A percentile compares a stretch with the other conserved stretches of the same genome.
Conservation (phyloP, 305 asterid genomes). For the Plantago lanceolata region DNA sequence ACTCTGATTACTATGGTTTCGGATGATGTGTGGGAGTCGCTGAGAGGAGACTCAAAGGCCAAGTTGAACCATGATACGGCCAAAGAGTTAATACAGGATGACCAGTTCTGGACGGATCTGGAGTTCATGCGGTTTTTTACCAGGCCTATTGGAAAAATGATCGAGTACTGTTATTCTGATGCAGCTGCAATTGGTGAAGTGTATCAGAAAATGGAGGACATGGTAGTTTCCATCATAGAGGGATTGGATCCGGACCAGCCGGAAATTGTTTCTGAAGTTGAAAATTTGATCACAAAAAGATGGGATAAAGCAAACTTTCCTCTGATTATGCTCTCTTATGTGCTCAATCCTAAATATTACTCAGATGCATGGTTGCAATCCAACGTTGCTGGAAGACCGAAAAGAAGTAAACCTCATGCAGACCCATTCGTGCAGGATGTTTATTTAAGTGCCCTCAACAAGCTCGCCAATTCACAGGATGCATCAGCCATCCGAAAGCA, state of each 20-base stretch:
- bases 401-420: slow-evolving; percentile 16
- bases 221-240: not conserved
- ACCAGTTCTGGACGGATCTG: slow-evolving; percentile 4
- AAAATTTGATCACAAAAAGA: slow-evolving; percentile 5
- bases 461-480: not conserved
- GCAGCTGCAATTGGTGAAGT: slow-evolving; percentile 3
- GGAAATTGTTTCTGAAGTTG: not conserved
- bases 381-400: not conserved
- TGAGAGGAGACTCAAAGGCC: slow-evolving; percentile 4
- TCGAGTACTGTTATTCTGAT: slow-evolving; percentile 3
- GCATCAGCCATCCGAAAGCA: slow-evolving; percentile 5
- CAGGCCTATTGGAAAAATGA: not conserved
- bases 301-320: slow-evolving; percentile 9
- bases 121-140: slow-evolving; percentile 1
- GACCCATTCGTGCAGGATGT: slow-evolving; percentile 2
- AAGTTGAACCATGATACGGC: not conserved
- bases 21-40: slow-evolving; percentile 5
- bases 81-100: not conserved
- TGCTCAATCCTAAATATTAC: slow-evolving; percentile 9
- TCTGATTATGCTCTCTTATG: not conserved
- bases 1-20: slow-evolving; percentile 10
- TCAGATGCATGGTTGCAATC: slow-evolving; percentile 2
- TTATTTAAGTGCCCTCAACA: slow-evolving; percentile 4
- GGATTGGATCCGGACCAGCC: not conserved
- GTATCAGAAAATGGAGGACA: slow-evolving; percentile 5